These are phyloP conservation scores for Daldinia decipiens DNA, from an alignment of 495 filamentous ascomycete genomes.

Conservation along the genomic window DNA sequence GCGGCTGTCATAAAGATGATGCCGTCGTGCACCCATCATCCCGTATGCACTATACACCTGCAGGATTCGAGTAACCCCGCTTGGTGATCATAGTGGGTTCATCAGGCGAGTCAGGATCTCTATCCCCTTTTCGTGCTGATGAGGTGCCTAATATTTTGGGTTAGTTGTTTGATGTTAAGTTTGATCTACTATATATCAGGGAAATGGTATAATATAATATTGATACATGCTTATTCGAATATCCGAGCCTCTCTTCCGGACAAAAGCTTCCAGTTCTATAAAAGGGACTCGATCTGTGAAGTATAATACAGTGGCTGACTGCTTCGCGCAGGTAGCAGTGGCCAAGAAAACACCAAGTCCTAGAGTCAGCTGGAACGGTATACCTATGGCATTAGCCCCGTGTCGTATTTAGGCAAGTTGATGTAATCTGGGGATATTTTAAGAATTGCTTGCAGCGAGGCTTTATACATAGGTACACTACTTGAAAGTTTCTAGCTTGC, in stretches of 20 bases:
- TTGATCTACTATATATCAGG: neutral
- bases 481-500: slow-evolving; percentile 15
- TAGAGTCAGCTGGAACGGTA: slow-evolving; percentile 13
- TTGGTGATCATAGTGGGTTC: slow-evolving; percentile 7
- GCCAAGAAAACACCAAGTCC: slow-evolving; percentile 26
- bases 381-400: slow-evolving; percentile 18
- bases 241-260: neutral
- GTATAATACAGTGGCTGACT: slow-evolving; percentile 5
- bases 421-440: slow-evolving; percentile 41
- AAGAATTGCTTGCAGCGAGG: slow-evolving; percentile 35
- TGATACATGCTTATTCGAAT: neutral
- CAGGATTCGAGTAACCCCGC: slow-evolving; percentile 32
- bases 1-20: slow-evolving; percentile 18
- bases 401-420: slow-evolving; percentile 32
- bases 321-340: slow-evolving; percentile 24
- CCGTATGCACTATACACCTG: slow-evolving; percentile 14
- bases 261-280: slow-evolving; percentile 2
- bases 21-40: slow-evolving; percentile 13
- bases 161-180: neutral
- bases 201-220: neutral
- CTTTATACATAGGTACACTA: slow-evolving; percentile 3
- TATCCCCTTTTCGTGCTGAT: slow-evolving; percentile 31
- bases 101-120: neutral
- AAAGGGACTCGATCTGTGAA: slow-evolving; percentile 26
- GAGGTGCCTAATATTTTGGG: neutral